Evolutionary conservation across 768 basidiomycete species (phyloP).

Genomic region (Amanita rimosa): DNA sequence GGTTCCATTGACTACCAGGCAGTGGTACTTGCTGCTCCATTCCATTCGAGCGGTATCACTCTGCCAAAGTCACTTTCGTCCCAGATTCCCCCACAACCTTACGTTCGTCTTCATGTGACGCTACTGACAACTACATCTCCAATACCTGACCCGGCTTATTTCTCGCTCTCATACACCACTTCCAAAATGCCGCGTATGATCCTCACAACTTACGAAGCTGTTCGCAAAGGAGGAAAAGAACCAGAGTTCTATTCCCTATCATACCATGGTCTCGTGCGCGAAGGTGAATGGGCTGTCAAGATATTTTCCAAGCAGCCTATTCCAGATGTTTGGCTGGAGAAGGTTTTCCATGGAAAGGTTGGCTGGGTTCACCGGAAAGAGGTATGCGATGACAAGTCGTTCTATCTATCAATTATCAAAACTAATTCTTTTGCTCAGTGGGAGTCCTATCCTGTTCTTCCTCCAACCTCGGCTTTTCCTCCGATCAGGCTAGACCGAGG

Average conservation of each 20-base stretch:
- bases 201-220: conserved; percentile 63
- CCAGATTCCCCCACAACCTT: conserved; percentile 58
- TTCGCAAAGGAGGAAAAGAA: conserved; percentile 36
- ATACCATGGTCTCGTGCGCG: conserved; percentile 55
- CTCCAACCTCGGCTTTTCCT: conserved; percentile 57
- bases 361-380: conserved; percentile 80
- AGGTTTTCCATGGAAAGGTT: conserved; percentile 53
- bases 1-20: conserved; percentile 50
- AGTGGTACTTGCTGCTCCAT: conserved; percentile 82
- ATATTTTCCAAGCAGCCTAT: conserved; percentile 67
- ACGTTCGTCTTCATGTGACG: conserved; percentile 83
- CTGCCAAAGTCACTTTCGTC: conserved; percentile 36
- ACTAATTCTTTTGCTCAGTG: conserved; percentile 33
- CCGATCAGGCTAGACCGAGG: conserved; percentile 69
- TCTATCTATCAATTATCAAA: background rate
- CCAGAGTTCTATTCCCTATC: conserved; percentile 85
- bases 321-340: conserved; percentile 58
- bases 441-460: conserved; percentile 70
- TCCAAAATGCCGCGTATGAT: conserved; percentile 47
- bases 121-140: conserved; percentile 70
- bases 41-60: conserved; percentile 52
- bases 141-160: conserved; percentile 53
- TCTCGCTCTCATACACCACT: conserved; percentile 39
- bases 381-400: conserved; percentile 24
- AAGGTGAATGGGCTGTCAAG: conserved; percentile 69